These are phyloP conservation scores for Geotrichum klebahnii DNA, from an alignment of 1,139 yeast genomes.

Conservation along the genomic window DNA sequence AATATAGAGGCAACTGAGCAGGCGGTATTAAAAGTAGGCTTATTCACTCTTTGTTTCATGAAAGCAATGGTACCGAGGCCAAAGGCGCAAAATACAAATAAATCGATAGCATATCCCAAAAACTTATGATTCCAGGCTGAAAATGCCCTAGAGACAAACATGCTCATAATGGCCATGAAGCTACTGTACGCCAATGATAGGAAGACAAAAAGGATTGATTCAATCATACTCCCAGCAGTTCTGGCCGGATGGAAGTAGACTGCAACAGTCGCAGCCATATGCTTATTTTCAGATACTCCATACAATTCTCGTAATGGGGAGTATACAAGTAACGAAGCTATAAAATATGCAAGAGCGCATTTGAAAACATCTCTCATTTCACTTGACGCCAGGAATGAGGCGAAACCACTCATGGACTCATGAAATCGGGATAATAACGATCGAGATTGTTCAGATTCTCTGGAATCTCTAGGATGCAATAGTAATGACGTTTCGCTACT, in stretches of 20 bases:
- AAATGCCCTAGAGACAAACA: conserved; percentile 50
- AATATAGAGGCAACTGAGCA: conserved; percentile 74
- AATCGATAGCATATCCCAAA: conserved; percentile 54
- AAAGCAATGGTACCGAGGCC: conserved; percentile 66
- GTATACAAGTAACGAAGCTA: conserved; percentile 76
- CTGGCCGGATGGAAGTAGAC: conserved; percentile 83
- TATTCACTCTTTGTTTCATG: conserved; percentile 62
- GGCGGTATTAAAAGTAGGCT: conserved; percentile 74
- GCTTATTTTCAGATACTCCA: conserved; percentile 72
- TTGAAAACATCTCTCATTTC: conserved; percentile 40
- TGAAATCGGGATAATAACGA: background rate
- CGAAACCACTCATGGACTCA: no score
- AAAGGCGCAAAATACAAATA: conserved; percentile 49
- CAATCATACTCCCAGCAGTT: conserved; percentile 76
- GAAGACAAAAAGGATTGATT: conserved; percentile 60
- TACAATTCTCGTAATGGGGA: conserved; percentile 54
- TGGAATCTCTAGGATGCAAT: background rate
- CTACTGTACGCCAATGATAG: conserved; percentile 56
- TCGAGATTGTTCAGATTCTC: no score
- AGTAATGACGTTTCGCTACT: background rate
- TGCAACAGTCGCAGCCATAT: conserved; percentile 75
- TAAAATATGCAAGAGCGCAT: conserved; percentile 65
- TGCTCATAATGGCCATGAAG: conserved; percentile 51
- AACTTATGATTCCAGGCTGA: conserved; percentile 49
- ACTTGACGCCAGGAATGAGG: background rate